Evolutionary conservation across 345 rosid genomes (phyloP), one percentile per base, ranked within the genome.

Genomic region (Clausena lansium): DNA sequence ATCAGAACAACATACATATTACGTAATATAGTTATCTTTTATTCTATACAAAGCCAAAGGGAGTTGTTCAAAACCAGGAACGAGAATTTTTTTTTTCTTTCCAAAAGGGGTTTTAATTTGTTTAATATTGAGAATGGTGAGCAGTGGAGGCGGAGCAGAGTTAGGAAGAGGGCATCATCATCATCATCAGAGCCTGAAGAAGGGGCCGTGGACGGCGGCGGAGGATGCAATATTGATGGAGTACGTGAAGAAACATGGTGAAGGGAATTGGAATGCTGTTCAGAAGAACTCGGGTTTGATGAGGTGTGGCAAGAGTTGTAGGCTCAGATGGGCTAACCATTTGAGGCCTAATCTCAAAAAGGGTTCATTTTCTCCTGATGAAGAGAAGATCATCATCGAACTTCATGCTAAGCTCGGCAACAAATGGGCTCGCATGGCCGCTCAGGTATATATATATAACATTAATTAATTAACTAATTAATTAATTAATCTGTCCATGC

Each of bases 391-490:
- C 82, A 91, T 94, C 87, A 85, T 92, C 79, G 86, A 91, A 32
- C 98, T 91, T 62, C 97, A 94, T 78, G 89, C 94, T 76, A 87
- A 87, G 82, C 80, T 87, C 17, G 97, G 97, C 28, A 94, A 94
- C 86, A 94, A 86, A 85, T 94, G 98, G 98, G 96, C 98, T 86
- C 94, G 93, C 74, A 92, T 94, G 96, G 97, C 98, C 67, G 80
- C 97, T 67, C 97, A 90, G 96, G 98, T 94, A 78, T 74, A 69
- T 63, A 24, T n/a, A 24, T 66, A 41, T 2, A 47, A 45, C 50
- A 13, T 45, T 45, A 45, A 45, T 45, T 13, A 45, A 45, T 45
- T 13, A 45, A 13, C 13, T 45, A 45, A 45, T 45, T 13, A 45
- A 45, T 45, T 13, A 45, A 45, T 45, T 13, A 45, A 45, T 22